Evolutionary conservation across 805 yeast species (phyloP), one percentile per base, ranked within the genome.

Genomic region (Isabelozyma heimii): DNA sequence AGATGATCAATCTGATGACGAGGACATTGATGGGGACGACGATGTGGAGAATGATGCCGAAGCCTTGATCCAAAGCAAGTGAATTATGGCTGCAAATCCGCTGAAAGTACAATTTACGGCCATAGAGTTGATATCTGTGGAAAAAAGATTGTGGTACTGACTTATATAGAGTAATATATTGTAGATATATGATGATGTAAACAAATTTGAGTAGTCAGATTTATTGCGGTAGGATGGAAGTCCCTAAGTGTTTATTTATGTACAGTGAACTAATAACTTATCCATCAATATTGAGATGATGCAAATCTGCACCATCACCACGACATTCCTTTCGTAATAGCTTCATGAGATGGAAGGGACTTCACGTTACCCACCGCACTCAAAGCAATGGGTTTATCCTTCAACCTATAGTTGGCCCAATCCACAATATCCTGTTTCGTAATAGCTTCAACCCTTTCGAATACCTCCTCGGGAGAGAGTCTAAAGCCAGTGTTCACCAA

Each of bases 401-500:
- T 67, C 48, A 91, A 68, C 65, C 89, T 81, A 68, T 86, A 86
- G 61, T 87, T 87, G 41, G 97, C 96, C 96, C 97, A 95, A 52
- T 79, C 75, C 35, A 87, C 80, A 41, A 94, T 89, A 65, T 91
- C 97, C 37, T 83, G 79, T 60, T 81, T 85, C 8, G 89, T 81
- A 53, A 94, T 88, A 42, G 79, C 74, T 58, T 90, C 91, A 12
- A 94, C 94, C 51, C 86, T 80, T 49, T 79, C 76, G 61, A 86
- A 87, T 10, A 85, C 85, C 54, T 85, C 89, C 62, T 84, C 87
- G 4, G 94, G 91, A 6, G 86, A 70, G 54, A 85, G 73, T 58
- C 90, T 75, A 58, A 72, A 79, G 28, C 99, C 99, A 3, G 98
- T 91, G 46, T 97, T 92, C 41, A 94, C 96, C 48, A 94, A 77